phyloP scores from a whole-genome alignment of 495 filamentous ascomycete species.

The Hypomontagnella submonticulosa region DNA sequence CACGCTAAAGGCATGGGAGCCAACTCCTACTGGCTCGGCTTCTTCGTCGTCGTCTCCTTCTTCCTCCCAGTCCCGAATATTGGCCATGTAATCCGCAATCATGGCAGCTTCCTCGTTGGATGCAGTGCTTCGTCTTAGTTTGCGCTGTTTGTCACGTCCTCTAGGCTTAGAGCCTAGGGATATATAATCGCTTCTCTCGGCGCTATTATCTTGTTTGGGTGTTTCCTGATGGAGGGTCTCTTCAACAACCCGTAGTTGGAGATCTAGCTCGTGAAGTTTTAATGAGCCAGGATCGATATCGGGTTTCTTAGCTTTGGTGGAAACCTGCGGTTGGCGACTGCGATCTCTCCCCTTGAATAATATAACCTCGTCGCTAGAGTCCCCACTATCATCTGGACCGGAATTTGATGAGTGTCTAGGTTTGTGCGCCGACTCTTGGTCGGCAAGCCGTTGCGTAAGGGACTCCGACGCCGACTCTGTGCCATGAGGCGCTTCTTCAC shows the following conservation, averaged over 20 bases:
- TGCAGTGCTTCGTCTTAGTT: neutral
- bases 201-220: neutral
- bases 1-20: slow-evolving; percentile 45
- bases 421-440: neutral
- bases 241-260: slow-evolving; percentile 26
- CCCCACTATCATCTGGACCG: slow-evolving; percentile 57
- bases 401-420: neutral
- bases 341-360: slow-evolving; percentile 67
- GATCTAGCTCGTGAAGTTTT: slow-evolving; percentile 22
- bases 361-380: slow-evolving; percentile 74
- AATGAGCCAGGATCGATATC: slow-evolving; percentile 28
- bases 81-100: slow-evolving; percentile 80
- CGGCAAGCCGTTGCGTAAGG: neutral
- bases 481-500: slow-evolving; percentile 3
- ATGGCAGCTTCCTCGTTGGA: slow-evolving; percentile 65
- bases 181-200: slow-evolving; percentile 29
- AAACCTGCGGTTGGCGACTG: slow-evolving; percentile 6
- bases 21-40: slow-evolving; percentile 21
- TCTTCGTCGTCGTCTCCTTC: slow-evolving; percentile 50
- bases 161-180: slow-evolving; percentile 20
- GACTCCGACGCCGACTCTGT: neutral
- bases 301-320: slow-evolving; percentile 1
- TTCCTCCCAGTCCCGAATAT: slow-evolving; percentile 64
- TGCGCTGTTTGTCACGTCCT: slow-evolving; percentile 11
- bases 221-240: slow-evolving; percentile 15